phyloP scores from a whole-genome alignment of 2,329 filamentous ascomycete species.

The Aspergillus spinulosporus region DNA sequence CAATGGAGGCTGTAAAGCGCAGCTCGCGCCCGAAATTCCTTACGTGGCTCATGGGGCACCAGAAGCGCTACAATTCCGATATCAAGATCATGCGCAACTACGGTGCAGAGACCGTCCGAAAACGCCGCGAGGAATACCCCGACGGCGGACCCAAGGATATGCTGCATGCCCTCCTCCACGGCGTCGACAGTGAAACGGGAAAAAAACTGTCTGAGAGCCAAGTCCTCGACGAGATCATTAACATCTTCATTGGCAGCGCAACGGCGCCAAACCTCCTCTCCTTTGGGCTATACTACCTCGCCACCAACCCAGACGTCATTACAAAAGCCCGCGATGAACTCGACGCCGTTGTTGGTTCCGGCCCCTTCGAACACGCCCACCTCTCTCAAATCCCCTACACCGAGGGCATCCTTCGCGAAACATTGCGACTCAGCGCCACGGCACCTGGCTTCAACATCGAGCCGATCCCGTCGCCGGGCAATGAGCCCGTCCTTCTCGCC shows the following conservation, averaged over 20 bases:
- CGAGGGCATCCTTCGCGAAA: constrained; percentile 65
- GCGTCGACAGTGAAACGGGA: constrained; percentile 63
- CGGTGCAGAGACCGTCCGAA: constrained; percentile 58
- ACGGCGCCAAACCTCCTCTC: constrained; percentile 68
- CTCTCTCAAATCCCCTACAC: constrained; percentile 66
- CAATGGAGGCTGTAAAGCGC: constrained; percentile 58
- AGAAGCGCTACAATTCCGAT: constrained; percentile 54
- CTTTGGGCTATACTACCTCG: constrained; percentile 65
- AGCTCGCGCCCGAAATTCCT: constrained; percentile 54
- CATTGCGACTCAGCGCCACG: constrained; percentile 62
- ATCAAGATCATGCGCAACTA: constrained; percentile 58
- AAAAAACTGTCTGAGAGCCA: constrained; percentile 58
- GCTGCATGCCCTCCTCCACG: constrained; percentile 60
- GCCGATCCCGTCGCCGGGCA: constrained; percentile 46
- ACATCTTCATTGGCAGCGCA: constrained; percentile 66
- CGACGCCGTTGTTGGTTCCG: constrained; percentile 46
- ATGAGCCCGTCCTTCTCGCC: constrained; percentile 49
- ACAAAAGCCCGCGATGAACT: constrained; percentile 66
- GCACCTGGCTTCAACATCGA: constrained; percentile 60
- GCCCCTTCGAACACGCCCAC: constrained; percentile 50
- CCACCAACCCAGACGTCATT: constrained; percentile 63
- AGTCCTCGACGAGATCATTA: constrained; percentile 68
- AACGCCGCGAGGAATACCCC: constrained; percentile 55
- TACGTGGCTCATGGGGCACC: constrained; percentile 54
- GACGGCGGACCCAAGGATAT: constrained; percentile 53